These are phyloP conservation scores for Pseudocercospora vitis DNA, from an alignment of 2,329 filamentous ascomycete species.

Conservation along the genomic window DNA sequence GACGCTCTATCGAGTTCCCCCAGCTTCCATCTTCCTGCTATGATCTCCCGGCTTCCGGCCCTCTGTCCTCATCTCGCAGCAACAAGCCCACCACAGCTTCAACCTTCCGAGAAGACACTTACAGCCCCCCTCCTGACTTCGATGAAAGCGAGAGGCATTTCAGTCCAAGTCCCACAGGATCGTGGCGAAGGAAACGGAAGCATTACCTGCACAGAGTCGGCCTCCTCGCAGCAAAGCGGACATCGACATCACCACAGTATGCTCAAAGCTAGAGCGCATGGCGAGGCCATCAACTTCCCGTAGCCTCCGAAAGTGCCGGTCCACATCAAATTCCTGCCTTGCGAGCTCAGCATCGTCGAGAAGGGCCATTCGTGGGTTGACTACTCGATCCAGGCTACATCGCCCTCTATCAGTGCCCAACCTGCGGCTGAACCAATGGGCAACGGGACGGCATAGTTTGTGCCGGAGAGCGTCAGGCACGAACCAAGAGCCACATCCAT, in stretches of 20 bases:
- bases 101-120: neutral
- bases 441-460: neutral
- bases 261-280: too few species aligned
- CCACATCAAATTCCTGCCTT: neutral
- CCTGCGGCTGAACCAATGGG: neutral
- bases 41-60: neutral
- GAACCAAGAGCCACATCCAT: neutral
- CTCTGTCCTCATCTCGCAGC: neutral
- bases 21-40: neutral
- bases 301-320: too few species aligned
- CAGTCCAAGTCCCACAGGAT: too few species aligned
- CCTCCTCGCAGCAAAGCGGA: neutral
- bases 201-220: neutral
- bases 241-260: neutral
- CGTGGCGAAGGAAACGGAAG: neutral
- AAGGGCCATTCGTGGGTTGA: neutral
- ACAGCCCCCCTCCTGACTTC: neutral
- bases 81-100: neutral
- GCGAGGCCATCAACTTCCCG: too few species aligned
- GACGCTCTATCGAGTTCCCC: neutral
- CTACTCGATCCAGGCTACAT: neutral
- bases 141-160: too few species aligned
- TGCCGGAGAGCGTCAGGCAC: neutral
- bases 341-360: neutral
- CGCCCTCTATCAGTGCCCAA: neutral